phyloP scores from a whole-genome alignment of 306 rosid genomes.

The Vigna unguiculata region DNA sequence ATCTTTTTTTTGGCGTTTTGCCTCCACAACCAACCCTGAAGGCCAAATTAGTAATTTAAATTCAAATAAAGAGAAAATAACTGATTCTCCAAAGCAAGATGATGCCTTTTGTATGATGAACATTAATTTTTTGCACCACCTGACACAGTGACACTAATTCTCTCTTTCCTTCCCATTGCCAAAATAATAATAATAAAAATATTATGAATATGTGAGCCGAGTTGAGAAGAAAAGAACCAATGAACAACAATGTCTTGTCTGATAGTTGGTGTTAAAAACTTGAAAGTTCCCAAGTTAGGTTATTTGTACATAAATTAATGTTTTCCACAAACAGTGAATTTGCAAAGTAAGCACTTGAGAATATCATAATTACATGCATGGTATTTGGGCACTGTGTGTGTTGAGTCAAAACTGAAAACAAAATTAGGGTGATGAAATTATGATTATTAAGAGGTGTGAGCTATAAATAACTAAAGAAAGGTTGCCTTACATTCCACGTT shows the following conservation, averaged over 20 bases:
- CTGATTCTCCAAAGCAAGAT: constrained; percentile 43
- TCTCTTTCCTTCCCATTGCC: neutral
- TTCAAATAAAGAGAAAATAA: constrained; percentile 28
- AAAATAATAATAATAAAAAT: neutral
- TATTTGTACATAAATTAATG: neutral
- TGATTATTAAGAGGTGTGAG: constrained; percentile 36
- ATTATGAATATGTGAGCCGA: constrained; percentile 6
- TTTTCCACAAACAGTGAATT: constrained; percentile 16
- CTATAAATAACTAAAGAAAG: constrained; percentile 51
- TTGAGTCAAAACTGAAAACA: neutral
- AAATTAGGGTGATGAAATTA: constrained; percentile 27
- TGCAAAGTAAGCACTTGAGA: constrained; percentile 15
- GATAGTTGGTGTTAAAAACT: constrained; percentile 29
- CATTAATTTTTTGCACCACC: constrained; percentile 31
- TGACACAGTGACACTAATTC: neutral
- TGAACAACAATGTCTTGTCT: constrained; percentile 35
- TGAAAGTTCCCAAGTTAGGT: constrained; percentile 1
- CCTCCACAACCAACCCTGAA: neutral
- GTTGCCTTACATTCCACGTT: constrained; percentile 80
- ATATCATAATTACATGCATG: constrained; percentile 42
- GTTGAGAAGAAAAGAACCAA: constrained; percentile 33
- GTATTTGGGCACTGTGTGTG: constrained; percentile 34
- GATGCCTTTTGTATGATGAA: constrained; percentile 4
- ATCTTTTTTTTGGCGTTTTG: constrained; percentile 31
- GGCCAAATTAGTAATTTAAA: constrained; percentile 41